Evolutionary conservation across 176 grass and related monocot species (phyloP).

Genomic region (Microstegium vimineum): DNA sequence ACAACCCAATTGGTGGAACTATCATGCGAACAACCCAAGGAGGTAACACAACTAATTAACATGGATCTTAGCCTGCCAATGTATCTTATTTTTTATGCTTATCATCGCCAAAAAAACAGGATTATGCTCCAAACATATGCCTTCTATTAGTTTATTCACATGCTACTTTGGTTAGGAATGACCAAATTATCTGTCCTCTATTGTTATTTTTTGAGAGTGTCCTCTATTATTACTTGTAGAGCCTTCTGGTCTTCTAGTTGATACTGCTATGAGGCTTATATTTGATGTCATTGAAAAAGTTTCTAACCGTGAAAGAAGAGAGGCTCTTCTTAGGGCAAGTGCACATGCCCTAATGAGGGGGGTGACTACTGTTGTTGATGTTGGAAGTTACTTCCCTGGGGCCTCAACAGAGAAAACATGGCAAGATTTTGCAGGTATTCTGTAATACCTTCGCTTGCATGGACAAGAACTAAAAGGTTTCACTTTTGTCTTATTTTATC

Average conservation of each 20-base stretch:
- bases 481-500: slow-evolving; percentile 1
- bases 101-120: background rate
- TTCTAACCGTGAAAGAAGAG: slow-evolving; percentile 57
- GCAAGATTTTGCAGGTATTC: slow-evolving; percentile 79
- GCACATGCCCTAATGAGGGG: slow-evolving; percentile 65
- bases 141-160: background rate
- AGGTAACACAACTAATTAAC: slow-evolving; percentile 41
- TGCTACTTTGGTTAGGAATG: background rate
- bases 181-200: background rate
- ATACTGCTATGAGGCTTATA: slow-evolving; percentile 81
- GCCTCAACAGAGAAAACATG: slow-evolving; percentile 39
- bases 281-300: slow-evolving; percentile 46
- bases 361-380: slow-evolving; percentile 80
- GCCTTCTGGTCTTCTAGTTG: slow-evolving; percentile 73
- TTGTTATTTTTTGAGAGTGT: slow-evolving; percentile 25
- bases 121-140: background rate
- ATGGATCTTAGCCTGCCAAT: no score
- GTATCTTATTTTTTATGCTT: no score
- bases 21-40: slow-evolving; percentile 58
- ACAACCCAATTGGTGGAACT: slow-evolving; percentile 70
- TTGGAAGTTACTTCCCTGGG: slow-evolving; percentile 77
- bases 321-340: slow-evolving; percentile 69
- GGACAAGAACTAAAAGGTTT: background rate
- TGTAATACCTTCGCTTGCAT: background rate
- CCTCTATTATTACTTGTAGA: slow-evolving; percentile 41